phyloP scores from a whole-genome alignment of 148 eudicot species.

The Rhododendron kiyosumense region DNA sequence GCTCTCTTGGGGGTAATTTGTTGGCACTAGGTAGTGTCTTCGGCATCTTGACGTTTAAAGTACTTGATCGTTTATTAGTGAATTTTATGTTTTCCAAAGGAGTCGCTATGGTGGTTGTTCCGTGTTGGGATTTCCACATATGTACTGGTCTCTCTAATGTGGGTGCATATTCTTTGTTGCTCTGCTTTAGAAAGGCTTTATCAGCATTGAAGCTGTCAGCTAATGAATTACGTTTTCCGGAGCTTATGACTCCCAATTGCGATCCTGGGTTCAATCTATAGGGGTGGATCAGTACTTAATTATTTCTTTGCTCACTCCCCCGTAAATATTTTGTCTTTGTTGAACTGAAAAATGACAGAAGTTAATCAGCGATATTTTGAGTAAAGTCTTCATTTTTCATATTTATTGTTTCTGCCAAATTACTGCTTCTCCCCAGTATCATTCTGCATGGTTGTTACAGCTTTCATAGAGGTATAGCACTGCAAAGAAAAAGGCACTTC shows the following conservation, averaged over 20 bases:
- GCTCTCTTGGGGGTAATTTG: neutral
- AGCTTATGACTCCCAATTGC: neutral
- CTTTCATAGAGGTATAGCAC: neutral
- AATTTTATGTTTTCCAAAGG: neutral
- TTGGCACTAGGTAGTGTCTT: neutral
- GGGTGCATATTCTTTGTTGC: neutral
- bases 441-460: neutral
- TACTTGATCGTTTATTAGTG: neutral
- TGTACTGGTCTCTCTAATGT: neutral
- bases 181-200: neutral
- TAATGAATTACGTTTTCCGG: neutral
- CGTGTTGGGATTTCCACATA: neutral
- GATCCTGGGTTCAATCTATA: neutral
- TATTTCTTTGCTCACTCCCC: neutral
- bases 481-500: neutral
- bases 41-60: neutral
- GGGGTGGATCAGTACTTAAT: neutral
- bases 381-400: neutral
- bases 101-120: neutral
- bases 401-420: neutral
- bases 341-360: neutral
- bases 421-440: neutral
- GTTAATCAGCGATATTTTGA: neutral
- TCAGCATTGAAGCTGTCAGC: neutral
- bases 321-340: neutral